Conservation (phyloP, 2,329 filamentous ascomycete species). For the Dactylellina drechsleri region DNA sequence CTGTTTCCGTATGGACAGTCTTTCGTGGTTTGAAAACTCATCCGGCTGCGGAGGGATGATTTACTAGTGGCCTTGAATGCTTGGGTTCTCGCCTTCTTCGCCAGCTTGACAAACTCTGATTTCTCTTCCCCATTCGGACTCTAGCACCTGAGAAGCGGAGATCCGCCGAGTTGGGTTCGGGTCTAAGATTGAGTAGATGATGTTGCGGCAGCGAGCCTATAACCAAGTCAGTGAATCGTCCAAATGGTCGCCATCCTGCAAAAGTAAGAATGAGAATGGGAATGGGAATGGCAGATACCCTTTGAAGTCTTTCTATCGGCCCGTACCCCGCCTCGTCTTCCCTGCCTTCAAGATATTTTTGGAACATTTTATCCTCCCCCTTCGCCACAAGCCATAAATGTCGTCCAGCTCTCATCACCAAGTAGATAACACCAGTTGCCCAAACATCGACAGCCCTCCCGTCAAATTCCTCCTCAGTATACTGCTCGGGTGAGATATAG, state of each 20-base stretch:
- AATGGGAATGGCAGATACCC: conserved; percentile 70
- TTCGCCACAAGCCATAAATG: conserved; percentile 96
- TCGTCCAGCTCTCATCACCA: conserved; percentile 97
- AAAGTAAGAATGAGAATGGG: too few species aligned
- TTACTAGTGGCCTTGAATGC: conserved; percentile 69
- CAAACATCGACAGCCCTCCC: conserved; percentile 97
- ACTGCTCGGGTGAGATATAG: conserved; percentile 97
- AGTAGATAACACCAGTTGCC: conserved; percentile 99
- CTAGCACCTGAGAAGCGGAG: conserved; percentile 93
- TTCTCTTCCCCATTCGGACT: conserved; percentile 98
- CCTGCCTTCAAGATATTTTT: conserved; percentile 89
- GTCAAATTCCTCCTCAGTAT: conserved; percentile 93
- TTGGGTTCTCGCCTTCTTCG: conserved; percentile 74
- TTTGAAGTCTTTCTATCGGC: conserved; percentile 92
- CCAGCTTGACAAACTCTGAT: conserved; percentile 97
- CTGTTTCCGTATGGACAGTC: too few species aligned
- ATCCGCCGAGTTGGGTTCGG: conserved; percentile 92
- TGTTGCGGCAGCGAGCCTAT: conserved; percentile 94
- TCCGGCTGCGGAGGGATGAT: too few species aligned
- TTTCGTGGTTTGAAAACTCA: too few species aligned
- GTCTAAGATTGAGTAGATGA: conserved; percentile 98
- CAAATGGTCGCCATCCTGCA: too few species aligned
- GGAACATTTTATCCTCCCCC: conserved; percentile 97
- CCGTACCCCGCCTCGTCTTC: conserved; percentile 95
- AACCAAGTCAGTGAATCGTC: conserved; percentile 56